A percentile compares a stretch with the other conserved stretches of the same genome.
phyloP scores from a whole-genome alignment of 2,329 filamentous ascomycete genomes.

The Beauveria sp. region DNA sequence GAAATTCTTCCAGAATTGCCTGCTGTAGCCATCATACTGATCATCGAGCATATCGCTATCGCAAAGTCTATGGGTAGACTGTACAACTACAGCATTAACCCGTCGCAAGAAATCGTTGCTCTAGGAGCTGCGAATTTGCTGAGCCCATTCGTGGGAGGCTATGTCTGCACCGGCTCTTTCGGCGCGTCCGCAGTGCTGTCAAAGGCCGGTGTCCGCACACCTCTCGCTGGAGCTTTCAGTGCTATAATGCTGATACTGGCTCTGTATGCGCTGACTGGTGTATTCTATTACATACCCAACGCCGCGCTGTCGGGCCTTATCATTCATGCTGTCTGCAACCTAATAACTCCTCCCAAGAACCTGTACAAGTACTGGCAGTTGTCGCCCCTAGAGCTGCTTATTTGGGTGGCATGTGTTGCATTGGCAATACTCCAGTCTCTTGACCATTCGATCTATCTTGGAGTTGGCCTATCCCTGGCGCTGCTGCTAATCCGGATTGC shows the following conservation, averaged over 20 bases:
- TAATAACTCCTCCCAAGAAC: constrained; percentile 65
- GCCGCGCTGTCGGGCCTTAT: constrained; percentile 67
- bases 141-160: constrained; percentile 62
- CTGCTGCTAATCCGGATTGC: constrained; percentile 39
- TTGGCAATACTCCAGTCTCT: constrained; percentile 42
- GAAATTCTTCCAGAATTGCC: constrained; percentile 57
- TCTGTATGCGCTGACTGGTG: constrained; percentile 66
- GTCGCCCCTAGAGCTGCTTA: constrained; percentile 63
- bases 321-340: constrained; percentile 73
- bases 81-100: constrained; percentile 72
- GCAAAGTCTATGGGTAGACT: constrained; percentile 74
- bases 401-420: constrained; percentile 68
- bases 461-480: constrained; percentile 33
- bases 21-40: constrained; percentile 64
- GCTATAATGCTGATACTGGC: constrained; percentile 68
- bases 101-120: constrained; percentile 72
- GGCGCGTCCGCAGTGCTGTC: constrained; percentile 73
- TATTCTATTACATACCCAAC: constrained; percentile 76
- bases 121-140: constrained; percentile 70
- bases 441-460: constrained; percentile 43
- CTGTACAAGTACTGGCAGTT: constrained; percentile 74
- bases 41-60: constrained; percentile 79
- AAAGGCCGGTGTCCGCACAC: constrained; percentile 74
- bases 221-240: constrained; percentile 71
- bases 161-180: constrained; percentile 39